phyloP scores from a whole-genome alignment of 257 asterid species.

The Solanum microdontum region DNA sequence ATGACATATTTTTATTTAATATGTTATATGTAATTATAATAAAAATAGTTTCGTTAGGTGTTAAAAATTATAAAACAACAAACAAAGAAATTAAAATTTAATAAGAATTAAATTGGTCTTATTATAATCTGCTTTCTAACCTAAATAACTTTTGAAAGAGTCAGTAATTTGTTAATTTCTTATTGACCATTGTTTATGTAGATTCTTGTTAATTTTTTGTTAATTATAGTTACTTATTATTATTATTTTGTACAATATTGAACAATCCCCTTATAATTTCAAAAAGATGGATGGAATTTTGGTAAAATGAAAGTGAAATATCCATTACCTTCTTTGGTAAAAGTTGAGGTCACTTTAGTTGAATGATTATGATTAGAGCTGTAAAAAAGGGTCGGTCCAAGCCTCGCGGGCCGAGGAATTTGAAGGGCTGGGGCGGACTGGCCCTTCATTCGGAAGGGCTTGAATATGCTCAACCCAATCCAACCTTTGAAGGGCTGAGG shows the following conservation, averaged over 20 bases:
- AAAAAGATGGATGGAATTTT: not conserved
- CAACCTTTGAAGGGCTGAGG: too few species aligned
- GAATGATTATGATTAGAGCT: not conserved
- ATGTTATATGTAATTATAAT: not conserved
- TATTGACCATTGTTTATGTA: not conserved
- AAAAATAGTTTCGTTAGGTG: not conserved
- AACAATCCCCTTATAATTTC: not conserved
- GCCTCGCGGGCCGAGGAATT: too few species aligned
- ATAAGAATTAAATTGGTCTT: not conserved
- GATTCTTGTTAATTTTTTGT: not conserved
- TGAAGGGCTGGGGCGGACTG: too few species aligned
- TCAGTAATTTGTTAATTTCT: not conserved
- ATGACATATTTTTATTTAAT: not conserved
- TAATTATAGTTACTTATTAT: not conserved
- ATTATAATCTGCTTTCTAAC: not conserved
- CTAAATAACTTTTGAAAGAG: not conserved
- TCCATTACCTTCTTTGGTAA: not conserved
- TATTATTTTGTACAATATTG: not conserved
- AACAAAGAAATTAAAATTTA: not conserved
- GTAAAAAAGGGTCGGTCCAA: too few species aligned
- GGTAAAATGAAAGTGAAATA: not conserved
- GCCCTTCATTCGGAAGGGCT: too few species aligned
- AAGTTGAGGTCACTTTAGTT: not conserved
- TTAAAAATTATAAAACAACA: not conserved
- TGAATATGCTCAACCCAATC: too few species aligned